Conservation (phyloP, 108 stramenopile genomes). For the Seminavis robusta region DNA sequence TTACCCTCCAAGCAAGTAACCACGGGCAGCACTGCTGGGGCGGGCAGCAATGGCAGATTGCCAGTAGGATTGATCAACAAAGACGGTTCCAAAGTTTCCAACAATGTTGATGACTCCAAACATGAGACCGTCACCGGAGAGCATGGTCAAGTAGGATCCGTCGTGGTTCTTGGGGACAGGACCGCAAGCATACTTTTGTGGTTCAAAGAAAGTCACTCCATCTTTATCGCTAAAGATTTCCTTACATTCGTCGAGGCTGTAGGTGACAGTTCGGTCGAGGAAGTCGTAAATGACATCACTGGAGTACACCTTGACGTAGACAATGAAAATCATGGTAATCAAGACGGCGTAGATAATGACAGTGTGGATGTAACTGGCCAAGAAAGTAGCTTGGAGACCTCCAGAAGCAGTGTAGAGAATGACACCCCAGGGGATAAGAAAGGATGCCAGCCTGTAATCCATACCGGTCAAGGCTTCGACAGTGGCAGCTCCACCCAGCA, state of each 20-base stretch:
- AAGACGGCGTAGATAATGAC: constrained; percentile 80
- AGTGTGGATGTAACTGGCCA: constrained; percentile 85
- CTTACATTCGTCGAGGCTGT: constrained; percentile 57
- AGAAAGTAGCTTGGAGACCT: constrained; percentile 91
- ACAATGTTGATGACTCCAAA: constrained; percentile 95
- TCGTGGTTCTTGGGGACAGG: constrained; percentile 75
- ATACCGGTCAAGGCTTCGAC: constrained; percentile 88
- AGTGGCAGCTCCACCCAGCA: constrained; percentile 92
- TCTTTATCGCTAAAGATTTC: constrained; percentile 35
- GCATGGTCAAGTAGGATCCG: constrained; percentile 91
- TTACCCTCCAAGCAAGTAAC: constrained; percentile 91
- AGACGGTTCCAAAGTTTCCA: constrained; percentile 95
- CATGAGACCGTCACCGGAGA: constrained; percentile 83
- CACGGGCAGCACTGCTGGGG: constrained; percentile 73
- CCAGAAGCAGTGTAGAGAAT: constrained; percentile 90
- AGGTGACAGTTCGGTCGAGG: constrained; percentile 46
- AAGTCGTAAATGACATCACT: constrained; percentile 64
- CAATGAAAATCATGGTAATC: constrained; percentile 79
- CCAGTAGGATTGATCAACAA: constrained; percentile 94
- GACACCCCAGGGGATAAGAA: constrained; percentile 91
- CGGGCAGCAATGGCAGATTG: constrained; percentile 92
- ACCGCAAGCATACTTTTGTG: constrained; percentile 63
- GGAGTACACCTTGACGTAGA: constrained; percentile 67
- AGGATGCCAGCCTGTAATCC: constrained; percentile 73
- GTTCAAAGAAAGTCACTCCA: constrained; percentile 54